phyloP scores from a whole-genome alignment of 495 filamentous ascomycete species.

The Penicillium parvum region DNA sequence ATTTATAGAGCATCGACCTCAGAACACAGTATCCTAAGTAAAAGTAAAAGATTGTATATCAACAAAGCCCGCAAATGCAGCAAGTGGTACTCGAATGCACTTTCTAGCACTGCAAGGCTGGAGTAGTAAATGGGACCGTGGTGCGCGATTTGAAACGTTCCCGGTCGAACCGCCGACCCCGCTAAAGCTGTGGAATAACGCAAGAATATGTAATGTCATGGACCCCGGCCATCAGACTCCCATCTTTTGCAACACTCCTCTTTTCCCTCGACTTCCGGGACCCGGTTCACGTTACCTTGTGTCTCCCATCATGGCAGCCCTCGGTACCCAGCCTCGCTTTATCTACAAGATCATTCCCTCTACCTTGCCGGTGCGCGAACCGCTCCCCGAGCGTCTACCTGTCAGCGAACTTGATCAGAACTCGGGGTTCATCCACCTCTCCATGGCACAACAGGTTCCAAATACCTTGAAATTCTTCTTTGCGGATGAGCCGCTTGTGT shows the following conservation, averaged over 20 bases:
- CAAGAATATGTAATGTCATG: slow-evolving; percentile 4
- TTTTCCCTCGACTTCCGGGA: no score
- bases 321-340: slow-evolving; percentile 30
- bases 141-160: neutral
- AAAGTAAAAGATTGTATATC: no score
- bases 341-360: slow-evolving; percentile 46
- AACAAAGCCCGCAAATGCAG: no score
- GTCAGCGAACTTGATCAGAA: slow-evolving; percentile 40
- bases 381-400: slow-evolving; percentile 38
- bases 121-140: neutral
- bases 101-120: no score
- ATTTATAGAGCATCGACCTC: no score
- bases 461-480: slow-evolving; percentile 59
- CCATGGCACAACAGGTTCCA: slow-evolving; percentile 36
- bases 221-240: neutral
- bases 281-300: no score
- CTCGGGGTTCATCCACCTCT: slow-evolving; percentile 43
- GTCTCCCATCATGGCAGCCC: slow-evolving; percentile 23
- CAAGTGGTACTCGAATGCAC: neutral
- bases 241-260: neutral
- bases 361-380: slow-evolving; percentile 35
- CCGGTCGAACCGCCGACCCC: slow-evolving; percentile 2
- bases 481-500: slow-evolving; percentile 67
- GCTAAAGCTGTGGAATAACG: slow-evolving; percentile 1
- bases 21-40: no score